Base-by-base conservation (phyloP, 176 grass and related monocot genomes). In the Carex cristatella region DNA sequence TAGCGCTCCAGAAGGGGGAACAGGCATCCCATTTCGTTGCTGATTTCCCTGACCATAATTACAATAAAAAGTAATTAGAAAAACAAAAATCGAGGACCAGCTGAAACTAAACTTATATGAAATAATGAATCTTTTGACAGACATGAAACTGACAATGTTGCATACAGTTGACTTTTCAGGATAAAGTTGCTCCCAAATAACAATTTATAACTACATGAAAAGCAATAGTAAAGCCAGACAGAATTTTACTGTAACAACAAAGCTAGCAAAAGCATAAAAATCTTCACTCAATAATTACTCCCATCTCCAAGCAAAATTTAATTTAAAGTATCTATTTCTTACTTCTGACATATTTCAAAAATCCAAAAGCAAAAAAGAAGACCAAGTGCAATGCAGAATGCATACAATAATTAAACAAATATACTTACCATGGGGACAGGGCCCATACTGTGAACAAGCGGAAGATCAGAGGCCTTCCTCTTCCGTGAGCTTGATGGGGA, bases 401-500 rank as follows among this genome's bases (percentile, higher is more conserved):
- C 68, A 44, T 69, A 79, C 81, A 10, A 85, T 61, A 19, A 73
- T 68, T 19, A 65, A 69, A 54, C 19, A 64, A 83, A 51, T 32
- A 31, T 83, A 69, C 61, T 91, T 90, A 99, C 96, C 96, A 93
- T 84, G 38, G 85, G 82, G 49, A 91, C 61, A 61, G 87, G 85
- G 58, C 65, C 82, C 86, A 79, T 89, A 70, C 79, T 93, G 73
- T 87, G 79, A 33, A 85, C 89, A 83, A 95, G 54, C 37, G 86
- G 80, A 23, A 87, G 65, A 81, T 99, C 93, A 55, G 90, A 88
- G 31, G 86, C 81, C 82, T 92, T 99, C 81, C 93, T 92, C 81
- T 91, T 95, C 68, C 85, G 90, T 84, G 93, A 92, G 62, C 88
- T 77, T 57, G 91, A 90, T 85, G 96, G 91, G 84, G 95, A 98